Percentiles rank a stretch among this genome's conserved stretches.
These are phyloP conservation scores for Teunomyces lycoperdinae DNA, from an alignment of 805 yeast genomes.

Conservation along the genomic window DNA sequence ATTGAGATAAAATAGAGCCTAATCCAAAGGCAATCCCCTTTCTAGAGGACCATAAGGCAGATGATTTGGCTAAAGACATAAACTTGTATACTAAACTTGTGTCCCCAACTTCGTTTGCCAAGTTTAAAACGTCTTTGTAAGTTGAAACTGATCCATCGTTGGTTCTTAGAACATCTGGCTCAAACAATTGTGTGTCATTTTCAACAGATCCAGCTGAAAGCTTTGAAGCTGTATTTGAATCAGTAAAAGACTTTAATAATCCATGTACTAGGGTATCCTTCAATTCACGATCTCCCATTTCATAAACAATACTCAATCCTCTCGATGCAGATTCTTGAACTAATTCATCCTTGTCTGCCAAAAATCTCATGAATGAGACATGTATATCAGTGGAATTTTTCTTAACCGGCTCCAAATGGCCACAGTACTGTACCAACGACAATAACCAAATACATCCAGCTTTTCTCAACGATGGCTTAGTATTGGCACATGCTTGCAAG, in stretches of 20 bases:
- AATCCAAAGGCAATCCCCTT: slow-evolving; percentile 94
- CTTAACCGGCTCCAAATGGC: slow-evolving; percentile 40
- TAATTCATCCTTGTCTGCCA: slow-evolving; percentile 79
- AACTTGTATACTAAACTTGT: slow-evolving; percentile 91
- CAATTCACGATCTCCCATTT: slow-evolving; percentile 63
- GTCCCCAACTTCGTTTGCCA: slow-evolving; percentile 95
- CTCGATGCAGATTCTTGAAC: slow-evolving; percentile 92
- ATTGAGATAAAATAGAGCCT: slow-evolving; percentile 77
- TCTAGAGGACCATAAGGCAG: slow-evolving; percentile 88
- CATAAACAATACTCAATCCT: slow-evolving; percentile 81
- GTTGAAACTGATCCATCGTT: slow-evolving; percentile 87
- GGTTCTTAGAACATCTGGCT: slow-evolving; percentile 74
- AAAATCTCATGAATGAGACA: slow-evolving; percentile 67
- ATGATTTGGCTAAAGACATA: slow-evolving; percentile 85
- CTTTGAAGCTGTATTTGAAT: slow-evolving; percentile 47
- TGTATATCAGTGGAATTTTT: slow-evolving; percentile 61
- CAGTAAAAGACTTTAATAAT: slow-evolving; percentile 74
- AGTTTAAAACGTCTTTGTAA: slow-evolving; percentile 79
- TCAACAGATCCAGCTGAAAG: slow-evolving; percentile 66
- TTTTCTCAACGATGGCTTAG: slow-evolving; percentile 72
- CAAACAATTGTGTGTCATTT: slow-evolving; percentile 80
- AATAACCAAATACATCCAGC: slow-evolving; percentile 85
- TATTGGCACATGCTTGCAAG: slow-evolving; percentile 51
- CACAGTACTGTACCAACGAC: slow-evolving; percentile 73
- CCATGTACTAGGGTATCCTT: slow-evolving; percentile 73